phyloP scores from a whole-genome alignment of 83 land plant genomes.

The Thuja plicata region DNA sequence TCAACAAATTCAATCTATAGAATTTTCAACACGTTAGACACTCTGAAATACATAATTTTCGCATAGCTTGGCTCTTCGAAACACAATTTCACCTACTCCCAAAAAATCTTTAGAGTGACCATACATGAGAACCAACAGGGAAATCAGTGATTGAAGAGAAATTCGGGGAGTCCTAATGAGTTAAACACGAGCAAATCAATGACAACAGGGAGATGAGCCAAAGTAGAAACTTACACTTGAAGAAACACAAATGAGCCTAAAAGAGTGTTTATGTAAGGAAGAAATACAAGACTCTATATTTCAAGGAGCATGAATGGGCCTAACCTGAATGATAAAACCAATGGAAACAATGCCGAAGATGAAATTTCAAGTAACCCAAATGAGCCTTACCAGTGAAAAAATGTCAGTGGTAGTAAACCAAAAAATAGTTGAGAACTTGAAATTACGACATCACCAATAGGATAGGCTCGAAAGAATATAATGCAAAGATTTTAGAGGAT shows the following conservation, averaged over 20 bases:
- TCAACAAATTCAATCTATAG: not conserved
- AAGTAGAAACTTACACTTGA: not conserved
- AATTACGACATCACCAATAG: not conserved
- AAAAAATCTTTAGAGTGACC: not conserved
- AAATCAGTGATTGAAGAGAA: not conserved
- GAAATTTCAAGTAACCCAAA: not conserved
- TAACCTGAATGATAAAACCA: not conserved
- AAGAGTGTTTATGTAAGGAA: not conserved
- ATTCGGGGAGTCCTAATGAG: not conserved
- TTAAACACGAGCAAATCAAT: no score
- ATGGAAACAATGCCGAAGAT: not conserved
- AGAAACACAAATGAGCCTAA: not conserved
- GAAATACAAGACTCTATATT: not conserved
- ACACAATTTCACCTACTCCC: not conserved
- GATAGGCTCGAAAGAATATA: not conserved
- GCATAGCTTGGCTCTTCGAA: not conserved
- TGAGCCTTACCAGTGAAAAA: not conserved
- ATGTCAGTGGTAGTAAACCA: no score
- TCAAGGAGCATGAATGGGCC: no score
- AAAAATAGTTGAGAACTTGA: not conserved
- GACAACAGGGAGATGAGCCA: no score
- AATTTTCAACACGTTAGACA: not conserved
- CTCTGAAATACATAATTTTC: not conserved
- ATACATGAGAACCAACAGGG: not conserved
- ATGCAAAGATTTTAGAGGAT: not conserved